phyloP scores from a whole-genome alignment of 2,329 filamentous ascomycete genomes.

The Whalleya microplaca region DNA sequence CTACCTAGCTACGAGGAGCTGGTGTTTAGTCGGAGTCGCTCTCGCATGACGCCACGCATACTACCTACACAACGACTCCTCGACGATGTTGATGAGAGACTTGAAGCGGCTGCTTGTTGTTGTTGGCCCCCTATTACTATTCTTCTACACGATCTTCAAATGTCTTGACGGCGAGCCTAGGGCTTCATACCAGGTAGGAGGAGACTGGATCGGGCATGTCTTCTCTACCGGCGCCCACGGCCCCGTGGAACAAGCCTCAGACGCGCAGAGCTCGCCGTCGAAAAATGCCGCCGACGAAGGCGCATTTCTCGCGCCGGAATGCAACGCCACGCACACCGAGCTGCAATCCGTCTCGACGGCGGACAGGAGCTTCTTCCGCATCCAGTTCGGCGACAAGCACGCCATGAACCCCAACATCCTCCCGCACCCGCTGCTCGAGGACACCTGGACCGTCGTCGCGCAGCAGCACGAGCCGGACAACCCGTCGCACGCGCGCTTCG shows the following conservation, averaged over 20 bases:
- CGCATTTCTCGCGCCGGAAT: not conserved
- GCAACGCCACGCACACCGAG: conserved; percentile 38
- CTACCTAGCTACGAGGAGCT: too few relatives aligned
- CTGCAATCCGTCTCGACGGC: conserved; percentile 51
- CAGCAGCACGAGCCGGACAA: conserved; percentile 44
- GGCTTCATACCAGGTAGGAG: not conserved
- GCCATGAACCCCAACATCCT: conserved; percentile 61
- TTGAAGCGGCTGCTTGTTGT: conserved; percentile 6
- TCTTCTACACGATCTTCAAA: conserved; percentile 2
- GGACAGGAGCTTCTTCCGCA: conserved; percentile 51
- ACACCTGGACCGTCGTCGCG: conserved; percentile 56
- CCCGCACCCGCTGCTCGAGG: conserved; percentile 52
- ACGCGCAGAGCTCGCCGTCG: not conserved
- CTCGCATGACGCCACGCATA: too few relatives aligned
- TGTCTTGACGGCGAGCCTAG: not conserved
- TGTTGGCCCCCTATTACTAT: not conserved
- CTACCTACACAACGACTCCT: not conserved
- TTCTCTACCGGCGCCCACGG: not conserved
- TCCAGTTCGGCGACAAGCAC: conserved; percentile 48
- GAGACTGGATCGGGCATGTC: not conserved
- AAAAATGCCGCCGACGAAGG: not conserved
- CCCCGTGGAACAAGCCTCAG: not conserved
- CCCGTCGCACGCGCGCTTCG: conserved; percentile 38
- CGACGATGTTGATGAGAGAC: conserved; percentile 8
- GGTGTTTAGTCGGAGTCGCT: too few relatives aligned